Base-by-base conservation (phyloP, 805 yeast species). In the Candida patagonica region DNA sequence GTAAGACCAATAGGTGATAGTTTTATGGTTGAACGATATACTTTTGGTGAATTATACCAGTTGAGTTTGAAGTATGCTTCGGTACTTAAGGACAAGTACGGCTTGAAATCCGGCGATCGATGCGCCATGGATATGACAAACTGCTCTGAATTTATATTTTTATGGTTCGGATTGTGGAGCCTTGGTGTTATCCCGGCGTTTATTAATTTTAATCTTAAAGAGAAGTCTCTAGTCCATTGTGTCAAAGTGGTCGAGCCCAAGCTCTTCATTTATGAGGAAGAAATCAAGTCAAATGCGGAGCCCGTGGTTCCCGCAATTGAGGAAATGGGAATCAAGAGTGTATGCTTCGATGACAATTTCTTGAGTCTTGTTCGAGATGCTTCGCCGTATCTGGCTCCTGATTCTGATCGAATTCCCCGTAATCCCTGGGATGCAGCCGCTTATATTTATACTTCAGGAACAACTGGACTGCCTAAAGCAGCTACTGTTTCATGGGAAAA, bases 401-500 rank as follows among this genome's bases (percentile, higher is more conserved):
- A 54, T 75, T 49, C 60, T 6, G 60, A 73, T 7, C 73, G 95
- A 26, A 40, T 82, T 48, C 72, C 74, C 6, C 60, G 61, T 6
- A 76, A 76, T 38, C 59, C 66, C 9, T 80, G 79, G 55, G 72
- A 75, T 41, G 72, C 89, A 3, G 78, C 82, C 16, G 71, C 79
- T 48, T 69, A 84, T 48, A 84, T 88, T 38, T 88, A 80, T 59
- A 88, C 97, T 0, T 83, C 95, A 0, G 97, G 97, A 29, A 89
- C 96, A 5, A 85, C 96, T 0, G 96, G 96, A 0, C 63, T 88
- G 45, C 96, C 97, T 12, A 88, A 88, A 60, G 82, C 96, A 4
- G 96, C 95, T 1, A 80, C 83, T 41, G 78, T 88, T 78, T 79
- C 92, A 4, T 87, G 96, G 96, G 71, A 86, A 52, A 88, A 87